Conservation (phyloP, 1,284 basidiomycete species). For the Kwoniella shivajii region DNA sequence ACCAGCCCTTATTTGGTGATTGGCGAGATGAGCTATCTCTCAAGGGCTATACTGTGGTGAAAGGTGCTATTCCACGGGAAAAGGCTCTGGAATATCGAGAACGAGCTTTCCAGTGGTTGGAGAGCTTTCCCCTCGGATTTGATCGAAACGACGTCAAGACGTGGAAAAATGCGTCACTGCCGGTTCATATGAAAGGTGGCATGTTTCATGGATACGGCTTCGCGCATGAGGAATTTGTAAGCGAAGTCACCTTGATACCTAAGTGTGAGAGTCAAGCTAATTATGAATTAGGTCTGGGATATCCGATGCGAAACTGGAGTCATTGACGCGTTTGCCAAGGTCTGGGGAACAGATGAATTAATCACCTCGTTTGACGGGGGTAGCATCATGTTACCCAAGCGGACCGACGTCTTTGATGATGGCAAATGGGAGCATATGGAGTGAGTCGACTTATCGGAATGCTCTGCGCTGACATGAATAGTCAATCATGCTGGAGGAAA, state of each 20-base stretch:
- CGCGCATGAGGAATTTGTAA: constrained; percentile 18
- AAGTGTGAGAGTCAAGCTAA: neutral
- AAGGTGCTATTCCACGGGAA: constrained; percentile 33
- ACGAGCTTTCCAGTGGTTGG: constrained; percentile 40
- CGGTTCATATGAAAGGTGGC: constrained; percentile 10
- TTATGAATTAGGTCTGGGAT: constrained; percentile 6
- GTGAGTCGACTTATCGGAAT: constrained; percentile 33
- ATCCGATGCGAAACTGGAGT: constrained; percentile 17
- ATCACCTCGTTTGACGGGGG: constrained; percentile 39
- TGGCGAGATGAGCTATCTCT: constrained; percentile 35
- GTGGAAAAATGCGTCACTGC: constrained; percentile 26
- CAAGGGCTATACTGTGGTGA: constrained; percentile 44
- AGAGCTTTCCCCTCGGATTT: constrained; percentile 42
- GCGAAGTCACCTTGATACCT: constrained; percentile 12
- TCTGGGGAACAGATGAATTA: constrained; percentile 49
- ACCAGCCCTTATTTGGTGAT: constrained; percentile 27
- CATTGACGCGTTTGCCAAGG: constrained; percentile 40
- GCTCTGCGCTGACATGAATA: constrained; percentile 45
- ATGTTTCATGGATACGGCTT: constrained; percentile 15
- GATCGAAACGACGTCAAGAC: constrained; percentile 47
- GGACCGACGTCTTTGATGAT: neutral
- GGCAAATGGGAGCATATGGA: constrained; percentile 18
- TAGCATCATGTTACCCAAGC: neutral
- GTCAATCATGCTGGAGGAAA: constrained; percentile 31
- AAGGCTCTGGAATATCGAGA: constrained; percentile 29